Evolutionary conservation across 1,139 yeast species (phyloP).

Genomic region (Geotrichum aggregatum): DNA sequence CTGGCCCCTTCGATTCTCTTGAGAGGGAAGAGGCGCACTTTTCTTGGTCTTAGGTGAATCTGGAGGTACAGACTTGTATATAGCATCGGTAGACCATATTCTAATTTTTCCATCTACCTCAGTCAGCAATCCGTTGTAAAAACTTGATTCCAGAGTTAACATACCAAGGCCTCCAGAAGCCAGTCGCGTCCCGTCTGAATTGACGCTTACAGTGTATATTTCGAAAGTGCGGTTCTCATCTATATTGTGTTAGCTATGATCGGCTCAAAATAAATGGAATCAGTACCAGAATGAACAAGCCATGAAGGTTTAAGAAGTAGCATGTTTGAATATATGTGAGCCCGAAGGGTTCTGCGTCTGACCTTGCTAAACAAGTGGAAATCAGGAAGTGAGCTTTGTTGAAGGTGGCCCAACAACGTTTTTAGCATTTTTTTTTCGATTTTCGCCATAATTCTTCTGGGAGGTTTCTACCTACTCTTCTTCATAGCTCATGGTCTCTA

Average conservation of each 20-base stretch:
- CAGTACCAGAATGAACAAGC: conserved; percentile 18
- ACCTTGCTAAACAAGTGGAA: too few species aligned
- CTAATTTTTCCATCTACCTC: conserved; percentile 78
- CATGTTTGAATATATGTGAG: conserved; percentile 4
- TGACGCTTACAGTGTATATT: conserved; percentile 76
- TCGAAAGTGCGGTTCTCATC: conserved; percentile 81
- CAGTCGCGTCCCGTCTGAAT: conserved; percentile 74
- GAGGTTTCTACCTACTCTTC: too few species aligned
- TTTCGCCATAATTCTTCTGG: too few species aligned
- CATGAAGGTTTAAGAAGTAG: conserved; percentile 20
- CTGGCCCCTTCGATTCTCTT: conserved; percentile 7
- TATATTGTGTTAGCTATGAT: conserved; percentile 21
- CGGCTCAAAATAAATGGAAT: not conserved
- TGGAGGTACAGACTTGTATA: conserved; percentile 11
- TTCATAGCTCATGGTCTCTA: too few species aligned
- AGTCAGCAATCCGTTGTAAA: too few species aligned
- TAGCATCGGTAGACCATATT: conserved; percentile 68
- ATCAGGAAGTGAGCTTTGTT: too few species aligned
- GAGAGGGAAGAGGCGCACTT: not conserved
- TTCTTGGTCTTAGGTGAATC: conserved; percentile 1
- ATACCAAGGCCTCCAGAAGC: conserved; percentile 85
- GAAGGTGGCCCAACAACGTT: too few species aligned
- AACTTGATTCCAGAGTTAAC: conserved; percentile 10
- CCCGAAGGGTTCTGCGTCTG: too few species aligned
- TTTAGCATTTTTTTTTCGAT: too few species aligned